Percentiles rank a stretch among this genome's conserved stretches.
Conservation (phyloP, 1,284 basidiomycete species). For the Moesziomyces sp. region DNA sequence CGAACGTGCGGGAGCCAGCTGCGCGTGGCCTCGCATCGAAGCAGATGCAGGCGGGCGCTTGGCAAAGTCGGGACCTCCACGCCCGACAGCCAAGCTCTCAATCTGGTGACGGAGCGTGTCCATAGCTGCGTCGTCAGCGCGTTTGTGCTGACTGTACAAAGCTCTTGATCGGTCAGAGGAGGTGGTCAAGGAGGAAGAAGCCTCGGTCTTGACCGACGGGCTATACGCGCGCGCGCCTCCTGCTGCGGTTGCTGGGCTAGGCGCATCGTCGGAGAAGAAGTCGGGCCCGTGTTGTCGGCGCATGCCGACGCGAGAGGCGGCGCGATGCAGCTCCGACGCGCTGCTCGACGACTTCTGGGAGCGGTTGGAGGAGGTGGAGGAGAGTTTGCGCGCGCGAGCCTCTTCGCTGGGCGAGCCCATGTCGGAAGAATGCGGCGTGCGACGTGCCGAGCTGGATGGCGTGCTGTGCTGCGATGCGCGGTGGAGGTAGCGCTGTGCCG, state of each 20-base stretch:
- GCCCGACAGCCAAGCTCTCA: conserved; percentile 22
- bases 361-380: conserved; percentile 45
- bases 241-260: conserved; percentile 7
- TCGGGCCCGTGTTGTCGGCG: conserved; percentile 44
- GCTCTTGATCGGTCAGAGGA: conserved; percentile 27
- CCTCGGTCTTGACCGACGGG: conserved; percentile 22
- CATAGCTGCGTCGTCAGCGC: conserved; percentile 14
- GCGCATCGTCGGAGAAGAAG: conserved; percentile 47
- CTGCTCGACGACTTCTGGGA: conserved; percentile 55
- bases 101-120: conserved; percentile 28
- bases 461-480: conserved; percentile 32
- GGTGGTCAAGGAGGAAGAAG: conserved; percentile 19
- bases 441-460: conserved; percentile 27
- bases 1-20: conserved; percentile 11
- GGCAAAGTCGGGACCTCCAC: conserved; percentile 7
- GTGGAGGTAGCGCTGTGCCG: conserved; percentile 40
- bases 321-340: conserved; percentile 53
- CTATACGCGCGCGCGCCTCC: conserved; percentile 10
- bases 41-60: conserved; percentile 8
- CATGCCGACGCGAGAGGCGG: conserved; percentile 53
- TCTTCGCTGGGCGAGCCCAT: conserved; percentile 43
- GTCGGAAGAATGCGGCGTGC: conserved; percentile 21
- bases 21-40: conserved; percentile 16
- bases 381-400: conserved; percentile 45
- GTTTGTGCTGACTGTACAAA: conserved; percentile 7